Evolutionary conservation across 2,329 filamentous ascomycete species (phyloP), one percentile per base, ranked within the genome.

Genomic region (Triangularia verruculosa): DNA sequence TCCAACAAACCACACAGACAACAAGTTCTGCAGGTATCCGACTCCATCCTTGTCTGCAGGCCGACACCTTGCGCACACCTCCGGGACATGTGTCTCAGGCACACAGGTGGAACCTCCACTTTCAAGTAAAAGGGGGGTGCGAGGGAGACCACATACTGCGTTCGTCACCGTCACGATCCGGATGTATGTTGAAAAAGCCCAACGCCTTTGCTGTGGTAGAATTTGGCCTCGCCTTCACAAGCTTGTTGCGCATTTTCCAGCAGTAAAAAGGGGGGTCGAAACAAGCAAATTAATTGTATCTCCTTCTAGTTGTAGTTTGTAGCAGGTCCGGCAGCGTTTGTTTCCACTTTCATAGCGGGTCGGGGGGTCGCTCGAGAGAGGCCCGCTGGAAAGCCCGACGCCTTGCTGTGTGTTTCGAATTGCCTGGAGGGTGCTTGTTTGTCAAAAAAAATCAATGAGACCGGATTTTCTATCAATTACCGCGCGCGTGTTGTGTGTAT

Each of bases 181-280:
- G 68, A 62, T 73, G 70, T 62, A 72, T 70, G 30, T 63, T 62
- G 58, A 72, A 73, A 58, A 57, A 64, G 43, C 51, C 51, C 51
- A 24, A 13, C 67, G 60, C 39, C 64, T 66, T 24, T 66, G 63
- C 34, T 67, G 66, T 47, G 6, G 39, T 47, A 60, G 71, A 72
- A 69, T 66, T 68, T 53, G 69, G 68, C 47, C 70, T 67, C 53
- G 65, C 39, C 64, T 72, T 71, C 60, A 67, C 55, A 57, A 72
- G 64, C 57, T 70, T 69, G 66, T 70, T 71, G 64, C 69, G 68
- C 72, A 74, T 74, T 67, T 54, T 67, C 67, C 71, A 24, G 27
- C 55, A 27, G 43, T n/a, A n/a, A 27, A 58, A 25, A 57, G 24
- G 51, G 22, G 52, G 15, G n/a, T n/a, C n/a, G n/a, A n/a, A n/a